These are phyloP conservation scores for Amphicarpaea edgeworthii DNA, from an alignment of 306 rosid species.

Conservation along the genomic window DNA sequence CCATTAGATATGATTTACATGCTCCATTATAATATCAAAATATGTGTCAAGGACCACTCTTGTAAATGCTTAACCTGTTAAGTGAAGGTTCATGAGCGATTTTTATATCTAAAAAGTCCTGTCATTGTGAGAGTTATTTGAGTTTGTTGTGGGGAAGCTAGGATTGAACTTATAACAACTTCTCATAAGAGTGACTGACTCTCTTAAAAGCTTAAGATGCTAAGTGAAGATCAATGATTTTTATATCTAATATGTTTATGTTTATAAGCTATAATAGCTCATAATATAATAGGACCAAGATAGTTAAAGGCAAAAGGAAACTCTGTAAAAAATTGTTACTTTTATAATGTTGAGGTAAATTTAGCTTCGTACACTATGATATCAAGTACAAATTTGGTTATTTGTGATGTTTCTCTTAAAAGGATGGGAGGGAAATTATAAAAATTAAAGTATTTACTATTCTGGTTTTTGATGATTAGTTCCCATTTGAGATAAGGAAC, in stretches of 20 bases:
- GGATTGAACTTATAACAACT: neutral
- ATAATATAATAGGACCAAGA: neutral
- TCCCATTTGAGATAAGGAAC: constrained; percentile 25
- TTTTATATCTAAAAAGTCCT: constrained; percentile 14
- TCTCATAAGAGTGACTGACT: neutral
- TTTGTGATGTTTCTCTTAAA: neutral
- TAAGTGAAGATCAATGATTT: constrained; percentile 1
- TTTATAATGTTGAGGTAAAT: constrained; percentile 7
- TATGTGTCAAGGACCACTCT: neutral
- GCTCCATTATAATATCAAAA: constrained; percentile 12
- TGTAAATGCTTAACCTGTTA: constrained; percentile 1
- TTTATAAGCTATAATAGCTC: constrained; percentile 22
- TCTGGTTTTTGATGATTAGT: neutral
- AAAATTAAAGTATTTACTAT: neutral
- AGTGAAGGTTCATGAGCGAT: neutral
- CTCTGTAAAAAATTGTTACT: constrained; percentile 3
- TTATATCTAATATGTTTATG: neutral
- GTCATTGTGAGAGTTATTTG: neutral
- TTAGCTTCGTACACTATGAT: constrained; percentile 12
- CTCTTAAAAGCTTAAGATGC: constrained; percentile 1
- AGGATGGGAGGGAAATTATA: neutral
- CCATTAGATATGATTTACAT: neutral
- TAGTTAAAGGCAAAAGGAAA: neutral
- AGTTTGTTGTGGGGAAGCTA: neutral
- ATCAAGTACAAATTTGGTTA: constrained; percentile 16